Conservation (phyloP, 345 rosid genomes). For the Dipteronia dyeriana region DNA sequence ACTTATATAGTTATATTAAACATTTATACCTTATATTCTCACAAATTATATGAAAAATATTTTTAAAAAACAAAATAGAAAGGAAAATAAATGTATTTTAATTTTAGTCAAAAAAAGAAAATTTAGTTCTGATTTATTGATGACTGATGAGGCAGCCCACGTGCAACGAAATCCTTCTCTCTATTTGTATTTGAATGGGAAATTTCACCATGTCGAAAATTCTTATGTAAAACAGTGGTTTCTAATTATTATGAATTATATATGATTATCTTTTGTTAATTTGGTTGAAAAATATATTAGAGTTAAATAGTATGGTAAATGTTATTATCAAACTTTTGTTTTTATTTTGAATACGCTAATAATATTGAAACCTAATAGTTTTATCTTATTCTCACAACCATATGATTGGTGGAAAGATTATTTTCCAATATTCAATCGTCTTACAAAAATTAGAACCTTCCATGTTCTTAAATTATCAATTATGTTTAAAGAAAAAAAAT, state of each 20-base stretch:
- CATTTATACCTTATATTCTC: too few species aligned
- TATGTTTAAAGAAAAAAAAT: not conserved
- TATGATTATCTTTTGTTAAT: too few species aligned
- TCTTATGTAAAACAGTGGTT: not conserved
- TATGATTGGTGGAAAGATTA: too few species aligned
- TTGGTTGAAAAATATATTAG: not conserved
- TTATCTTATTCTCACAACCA: too few species aligned
- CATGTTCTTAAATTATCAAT: not conserved
- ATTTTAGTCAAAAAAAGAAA: not conserved
- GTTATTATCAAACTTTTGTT: too few species aligned
- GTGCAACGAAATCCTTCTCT: constrained; percentile 1
- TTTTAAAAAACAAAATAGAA: too few species aligned
- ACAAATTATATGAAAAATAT: too few species aligned
- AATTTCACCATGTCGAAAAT: not conserved
- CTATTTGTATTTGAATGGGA: not conserved
- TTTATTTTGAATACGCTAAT: not conserved
- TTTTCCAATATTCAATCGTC: too few species aligned
- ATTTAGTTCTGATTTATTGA: constrained; percentile 13
- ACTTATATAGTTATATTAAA: too few species aligned
- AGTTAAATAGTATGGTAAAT: not conserved
- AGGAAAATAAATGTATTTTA: not conserved
- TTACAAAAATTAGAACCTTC: not conserved
- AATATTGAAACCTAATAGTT: not conserved
- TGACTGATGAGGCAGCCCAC: constrained; percentile 20
- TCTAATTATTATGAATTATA: too few species aligned